phyloP scores from a whole-genome alignment of 352 stramenopile species.

The Globisporangium solare region DNA sequence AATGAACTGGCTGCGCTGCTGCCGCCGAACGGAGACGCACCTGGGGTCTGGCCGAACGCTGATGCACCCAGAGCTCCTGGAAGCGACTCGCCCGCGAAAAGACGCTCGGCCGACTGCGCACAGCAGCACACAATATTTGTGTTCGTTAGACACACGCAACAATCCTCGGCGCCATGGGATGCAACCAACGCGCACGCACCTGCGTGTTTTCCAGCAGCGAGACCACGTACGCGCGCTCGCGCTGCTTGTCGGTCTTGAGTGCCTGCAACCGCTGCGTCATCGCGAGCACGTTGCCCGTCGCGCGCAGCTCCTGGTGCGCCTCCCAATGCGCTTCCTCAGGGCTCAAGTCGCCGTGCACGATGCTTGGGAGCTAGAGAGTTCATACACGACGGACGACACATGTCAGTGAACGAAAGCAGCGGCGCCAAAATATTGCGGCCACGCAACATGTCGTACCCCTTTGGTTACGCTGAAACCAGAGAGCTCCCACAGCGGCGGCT shows the following conservation, averaged over 20 bases:
- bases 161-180: too few relatives aligned
- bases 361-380: conserved; percentile 51
- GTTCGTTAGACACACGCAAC: too few relatives aligned
- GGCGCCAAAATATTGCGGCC: too few relatives aligned
- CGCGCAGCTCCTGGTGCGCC: conserved; percentile 54
- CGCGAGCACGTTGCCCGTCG: conserved; percentile 31
- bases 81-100: conserved; percentile 51
- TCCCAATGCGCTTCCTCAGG: conserved; percentile 59
- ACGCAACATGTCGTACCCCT: conserved; percentile 32
- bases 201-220: conserved; percentile 41
- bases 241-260: conserved; percentile 42
- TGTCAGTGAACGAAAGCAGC: too few relatives aligned
- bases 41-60: conserved; percentile 13
- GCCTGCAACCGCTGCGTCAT: conserved; percentile 36
- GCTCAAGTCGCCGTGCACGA: conserved; percentile 57
- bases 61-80: conserved; percentile 4
- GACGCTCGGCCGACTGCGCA: conserved; percentile 26
- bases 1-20: conserved; percentile 2
- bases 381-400: too few relatives aligned
- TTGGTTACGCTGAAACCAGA: conserved; percentile 63
- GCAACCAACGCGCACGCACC: too few relatives aligned
- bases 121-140: too few relatives aligned
- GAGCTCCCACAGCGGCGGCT: conserved; percentile 51
- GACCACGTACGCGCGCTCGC: conserved; percentile 41
- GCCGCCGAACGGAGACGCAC: conserved; percentile 19